phyloP scores from a whole-genome alignment of 2,329 filamentous ascomycete species.

The Aspergillus sojae region DNA sequence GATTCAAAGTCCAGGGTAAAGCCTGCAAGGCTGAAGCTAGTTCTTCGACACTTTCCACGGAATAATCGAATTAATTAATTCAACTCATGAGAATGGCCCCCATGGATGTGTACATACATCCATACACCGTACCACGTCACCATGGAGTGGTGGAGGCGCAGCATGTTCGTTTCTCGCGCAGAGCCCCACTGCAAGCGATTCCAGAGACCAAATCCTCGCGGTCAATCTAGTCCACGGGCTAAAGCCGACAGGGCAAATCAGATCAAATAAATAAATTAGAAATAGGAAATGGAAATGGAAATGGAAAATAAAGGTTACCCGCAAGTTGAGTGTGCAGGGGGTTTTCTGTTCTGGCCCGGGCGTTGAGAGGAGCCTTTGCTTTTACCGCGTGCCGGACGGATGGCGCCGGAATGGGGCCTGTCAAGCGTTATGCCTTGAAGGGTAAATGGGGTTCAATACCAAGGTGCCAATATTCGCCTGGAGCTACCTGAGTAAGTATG shows the following conservation, averaged over 20 bases:
- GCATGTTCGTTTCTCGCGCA: conserved; percentile 15
- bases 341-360: conserved; percentile 1
- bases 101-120: background rate
- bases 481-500: background rate
- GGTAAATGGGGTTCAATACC: conserved; percentile 1
- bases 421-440: conserved; percentile 1
- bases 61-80: background rate
- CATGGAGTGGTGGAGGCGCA: conserved; percentile 19
- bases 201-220: background rate
- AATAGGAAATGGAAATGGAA: background rate
- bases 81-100: background rate
- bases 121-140: conserved; percentile 18
- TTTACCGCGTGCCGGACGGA: conserved; percentile 13
- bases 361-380: background rate
- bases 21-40: conserved; percentile 1
- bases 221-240: background rate
- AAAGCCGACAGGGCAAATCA: background rate
- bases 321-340: background rate
- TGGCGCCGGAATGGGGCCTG: conserved; percentile 12
- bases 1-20: conserved; percentile 5
- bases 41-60: background rate
- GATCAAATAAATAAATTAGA: background rate
- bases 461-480: background rate
- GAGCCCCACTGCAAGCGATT: conserved; percentile 13
- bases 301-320: background rate